Conservation (phyloP, 306 rosid genomes). For the Casuarina equisetifolia region DNA sequence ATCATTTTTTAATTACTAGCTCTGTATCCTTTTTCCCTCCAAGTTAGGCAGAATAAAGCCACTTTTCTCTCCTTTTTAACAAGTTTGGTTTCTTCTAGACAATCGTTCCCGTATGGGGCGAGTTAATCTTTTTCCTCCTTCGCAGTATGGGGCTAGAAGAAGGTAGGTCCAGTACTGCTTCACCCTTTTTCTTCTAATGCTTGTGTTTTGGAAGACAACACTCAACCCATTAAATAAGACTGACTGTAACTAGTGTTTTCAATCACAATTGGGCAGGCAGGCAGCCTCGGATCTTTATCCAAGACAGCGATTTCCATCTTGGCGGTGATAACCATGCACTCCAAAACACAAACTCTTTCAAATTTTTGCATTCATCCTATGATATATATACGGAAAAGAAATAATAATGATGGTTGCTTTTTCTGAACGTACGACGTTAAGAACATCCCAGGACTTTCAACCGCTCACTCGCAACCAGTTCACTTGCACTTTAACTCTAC, state of each 20-base stretch:
- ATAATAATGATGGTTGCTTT: too few relatives aligned
- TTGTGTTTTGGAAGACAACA: constrained; percentile 35
- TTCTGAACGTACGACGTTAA: too few relatives aligned
- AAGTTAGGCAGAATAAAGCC: constrained; percentile 32
- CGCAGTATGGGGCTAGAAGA: not conserved
- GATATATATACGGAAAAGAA: too few relatives aligned
- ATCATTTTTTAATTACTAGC: constrained; percentile 29
- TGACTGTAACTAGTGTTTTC: not conserved
- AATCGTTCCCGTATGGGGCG: constrained; percentile 26
- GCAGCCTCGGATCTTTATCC: too few relatives aligned
- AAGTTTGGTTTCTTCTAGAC: constrained; percentile 15
- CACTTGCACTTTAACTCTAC: too few relatives aligned
- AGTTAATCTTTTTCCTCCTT: not conserved
- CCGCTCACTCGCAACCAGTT: too few relatives aligned
- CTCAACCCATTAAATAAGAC: constrained; percentile 30
- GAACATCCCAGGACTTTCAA: too few relatives aligned
- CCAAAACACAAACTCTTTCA: too few relatives aligned
- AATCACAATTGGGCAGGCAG: too few relatives aligned
- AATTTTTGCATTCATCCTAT: too few relatives aligned
- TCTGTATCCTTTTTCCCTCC: not conserved
- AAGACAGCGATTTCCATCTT: not conserved
- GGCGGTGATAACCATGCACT: too few relatives aligned
- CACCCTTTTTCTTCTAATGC: constrained; percentile 14
- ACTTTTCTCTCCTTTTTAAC: constrained; percentile 5
- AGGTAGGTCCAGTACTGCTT: constrained; percentile 25